phyloP scores from a whole-genome alignment of 345 rosid species.

The Dimocarpus longan region DNA sequence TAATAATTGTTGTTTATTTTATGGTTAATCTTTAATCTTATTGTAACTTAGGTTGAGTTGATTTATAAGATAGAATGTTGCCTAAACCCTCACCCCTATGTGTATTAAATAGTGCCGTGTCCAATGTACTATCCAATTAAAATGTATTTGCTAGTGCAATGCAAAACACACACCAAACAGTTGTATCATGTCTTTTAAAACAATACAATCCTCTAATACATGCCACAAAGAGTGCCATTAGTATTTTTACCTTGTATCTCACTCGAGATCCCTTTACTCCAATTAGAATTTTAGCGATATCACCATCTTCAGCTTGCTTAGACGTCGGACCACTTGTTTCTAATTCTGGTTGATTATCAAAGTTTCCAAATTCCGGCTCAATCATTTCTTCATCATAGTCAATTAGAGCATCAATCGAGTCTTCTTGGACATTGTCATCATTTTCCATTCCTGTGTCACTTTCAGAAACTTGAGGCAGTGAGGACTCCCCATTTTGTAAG shows the following conservation, averaged over 20 bases:
- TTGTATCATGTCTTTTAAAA: background rate
- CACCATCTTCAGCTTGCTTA: slow-evolving; percentile 34
- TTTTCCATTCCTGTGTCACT: slow-evolving; percentile 34
- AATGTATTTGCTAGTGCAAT: background rate
- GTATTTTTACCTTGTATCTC: slow-evolving; percentile 66
- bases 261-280: slow-evolving; percentile 46
- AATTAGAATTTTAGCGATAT: slow-evolving; percentile 51
- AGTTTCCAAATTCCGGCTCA: slow-evolving; percentile 50
- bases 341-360: slow-evolving; percentile 45
- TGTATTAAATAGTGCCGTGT: background rate
- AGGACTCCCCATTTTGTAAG: slow-evolving; percentile 42
- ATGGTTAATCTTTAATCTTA: too few relatives aligned
- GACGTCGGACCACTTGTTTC: slow-evolving; percentile 32
- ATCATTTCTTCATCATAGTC: slow-evolving; percentile 50
- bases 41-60: background rate
- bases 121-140: background rate
- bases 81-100: too few relatives aligned
- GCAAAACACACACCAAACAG: background rate
- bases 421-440: slow-evolving; percentile 43
- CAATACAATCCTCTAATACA: background rate
- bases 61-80: background rate
- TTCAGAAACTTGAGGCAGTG: slow-evolving; percentile 39
- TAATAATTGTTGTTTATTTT: too few relatives aligned
- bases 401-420: slow-evolving; percentile 36
- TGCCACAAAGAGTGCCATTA: background rate